Base-by-base conservation (phyloP, 305 asterid genomes). In the Solanum hybrid region DNA sequence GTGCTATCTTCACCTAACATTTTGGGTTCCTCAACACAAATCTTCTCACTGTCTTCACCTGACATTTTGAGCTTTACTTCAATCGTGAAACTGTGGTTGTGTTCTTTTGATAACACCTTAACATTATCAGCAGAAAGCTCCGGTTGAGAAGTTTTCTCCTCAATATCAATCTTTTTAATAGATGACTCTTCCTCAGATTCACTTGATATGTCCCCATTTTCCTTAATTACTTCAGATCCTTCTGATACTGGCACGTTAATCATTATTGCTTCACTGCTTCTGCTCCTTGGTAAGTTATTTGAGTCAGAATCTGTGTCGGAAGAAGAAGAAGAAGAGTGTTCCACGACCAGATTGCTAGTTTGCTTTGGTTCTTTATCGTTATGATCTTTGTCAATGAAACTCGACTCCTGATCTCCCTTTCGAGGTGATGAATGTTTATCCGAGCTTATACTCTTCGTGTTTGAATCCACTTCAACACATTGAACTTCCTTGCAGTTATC, bases 401-500 rank as follows among this genome's bases (percentile, higher is more conserved):
- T 93, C 40, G 92, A 90, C 81, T 64, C 89, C 31, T 73, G 91
- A 42, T 89, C 87, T 73, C 74, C 92, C 74, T 69, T 83, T 89
- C 24, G 91, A 67, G 88, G 93, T 83, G 94, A 91, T 74, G 92
- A 69, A 31, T 29, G 36, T 46, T 89, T 26, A 29, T 79, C 90
- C 39, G 92, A 90, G 42, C 88, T 71, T 6, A 46, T 37, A 78
- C 86, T 89, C 34, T 90, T 87, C 75, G 83, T 51, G 90, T 78
- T 61, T 36, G 89, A 87, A 61, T 94, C 95, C 11, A 76, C 90
- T 90, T 94, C 98, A 64, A 95, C 92, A 84, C 96, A 93, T 89
- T 93, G 95, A 73, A 96, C 97, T 86, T 96, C 98, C 94, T 93
- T 95, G 92, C 95, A 92, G 89, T 57, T 91, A 69, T 95, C 97